phyloP scores from a whole-genome alignment of 1,139 yeast genomes.

The Sugiyamaella sp. region DNA sequence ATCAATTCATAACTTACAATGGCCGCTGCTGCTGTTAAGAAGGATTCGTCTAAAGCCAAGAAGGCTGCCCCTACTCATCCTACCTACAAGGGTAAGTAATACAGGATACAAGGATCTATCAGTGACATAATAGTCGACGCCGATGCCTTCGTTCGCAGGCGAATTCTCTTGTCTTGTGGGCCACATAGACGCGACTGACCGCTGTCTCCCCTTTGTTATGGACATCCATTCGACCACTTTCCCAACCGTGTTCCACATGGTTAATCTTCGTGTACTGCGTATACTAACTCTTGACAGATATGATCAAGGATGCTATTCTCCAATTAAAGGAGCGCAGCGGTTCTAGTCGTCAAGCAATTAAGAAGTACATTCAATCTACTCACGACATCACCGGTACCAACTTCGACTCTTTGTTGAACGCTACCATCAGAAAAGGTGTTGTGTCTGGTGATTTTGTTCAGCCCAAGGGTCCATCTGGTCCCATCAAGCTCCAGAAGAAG shows the following conservation, averaged over 20 bases:
- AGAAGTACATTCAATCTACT: conserved; percentile 69
- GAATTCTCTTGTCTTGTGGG: no score
- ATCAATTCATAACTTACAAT: conserved; percentile 17
- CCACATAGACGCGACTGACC: no score
- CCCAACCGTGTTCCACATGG: no score
- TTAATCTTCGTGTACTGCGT: no score
- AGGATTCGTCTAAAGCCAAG: conserved; percentile 31
- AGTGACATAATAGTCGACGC: no score
- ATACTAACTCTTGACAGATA: conserved; percentile 49
- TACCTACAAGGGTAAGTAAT: conserved; percentile 48
- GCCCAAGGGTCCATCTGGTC: conserved; percentile 89
- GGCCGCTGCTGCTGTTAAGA: conserved; percentile 28
- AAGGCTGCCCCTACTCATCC: conserved; percentile 44
- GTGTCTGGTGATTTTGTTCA: conserved; percentile 74
- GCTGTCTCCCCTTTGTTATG: conserved; percentile 6
- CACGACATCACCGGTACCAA: conserved; percentile 60
- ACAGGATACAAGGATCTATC: conserved; percentile 7
- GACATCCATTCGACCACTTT: no score
- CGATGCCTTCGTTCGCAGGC: no score
- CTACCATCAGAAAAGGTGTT: conserved; percentile 82
- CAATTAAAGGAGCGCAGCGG: conserved; percentile 80
- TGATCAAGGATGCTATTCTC: conserved; percentile 74
- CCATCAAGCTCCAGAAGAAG: conserved; percentile 62
- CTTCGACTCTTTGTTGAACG: conserved; percentile 76
- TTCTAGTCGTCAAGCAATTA: conserved; percentile 75